Conservation (phyloP, 2,329 filamentous ascomycete genomes). For the Phyllosticta ampelicida region DNA sequence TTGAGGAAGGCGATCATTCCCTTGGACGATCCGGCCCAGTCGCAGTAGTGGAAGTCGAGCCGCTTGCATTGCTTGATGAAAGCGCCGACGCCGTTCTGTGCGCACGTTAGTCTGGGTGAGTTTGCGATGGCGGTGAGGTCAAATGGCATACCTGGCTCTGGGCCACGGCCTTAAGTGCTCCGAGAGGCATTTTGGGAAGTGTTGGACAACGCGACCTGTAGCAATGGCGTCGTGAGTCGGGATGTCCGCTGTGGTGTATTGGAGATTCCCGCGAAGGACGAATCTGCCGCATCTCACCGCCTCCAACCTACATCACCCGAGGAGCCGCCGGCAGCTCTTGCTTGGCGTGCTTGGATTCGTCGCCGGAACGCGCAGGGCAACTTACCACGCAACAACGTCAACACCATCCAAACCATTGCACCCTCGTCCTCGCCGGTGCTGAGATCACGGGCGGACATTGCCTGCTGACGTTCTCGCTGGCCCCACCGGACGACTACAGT, state of each 20-base stretch:
- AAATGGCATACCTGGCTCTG: slow-evolving; percentile 42
- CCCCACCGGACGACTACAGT: background rate
- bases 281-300: slow-evolving; percentile 1
- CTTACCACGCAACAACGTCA: background rate
- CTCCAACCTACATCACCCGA: background rate
- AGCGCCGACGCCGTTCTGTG: slow-evolving; percentile 86
- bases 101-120: slow-evolving; percentile 10
- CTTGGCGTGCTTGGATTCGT: background rate
- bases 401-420: background rate
- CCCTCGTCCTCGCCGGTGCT: slow-evolving; percentile 10
- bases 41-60: slow-evolving; percentile 93
- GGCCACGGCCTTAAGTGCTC: slow-evolving; percentile 42
- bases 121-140: background rate
- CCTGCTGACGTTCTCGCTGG: background rate
- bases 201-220: slow-evolving; percentile 11
- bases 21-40: slow-evolving; percentile 83
- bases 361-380: background rate
- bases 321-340: background rate
- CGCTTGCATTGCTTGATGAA: slow-evolving; percentile 97
- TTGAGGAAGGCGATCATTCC: slow-evolving; percentile 97
- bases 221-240: background rate
- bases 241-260: slow-evolving; percentile 4
- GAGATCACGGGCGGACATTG: background rate
- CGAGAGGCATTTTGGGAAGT: slow-evolving; percentile 34
- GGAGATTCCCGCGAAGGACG: too few relatives aligned